Base-by-base conservation (phyloP, 108 stramenopile genomes). In the Cyclostephanos invisitatus region DNA sequence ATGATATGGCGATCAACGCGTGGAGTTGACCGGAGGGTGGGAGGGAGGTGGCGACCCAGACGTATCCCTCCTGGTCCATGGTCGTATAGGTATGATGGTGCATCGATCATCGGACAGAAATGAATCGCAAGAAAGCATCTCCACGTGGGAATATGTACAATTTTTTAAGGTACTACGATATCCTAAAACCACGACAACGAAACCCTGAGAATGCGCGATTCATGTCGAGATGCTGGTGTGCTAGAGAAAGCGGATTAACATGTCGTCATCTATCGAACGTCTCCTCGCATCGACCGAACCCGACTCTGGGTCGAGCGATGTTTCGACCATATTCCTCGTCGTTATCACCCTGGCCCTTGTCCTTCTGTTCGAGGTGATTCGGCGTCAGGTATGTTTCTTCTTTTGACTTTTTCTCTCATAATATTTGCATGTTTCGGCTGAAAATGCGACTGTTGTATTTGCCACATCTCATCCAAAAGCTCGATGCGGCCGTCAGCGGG, bases 301-400 rank as follows among this genome's bases (percentile, higher is more conserved):
- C 64, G 20, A 38, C 18, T 25, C 74, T 8, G 47, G n/a, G 18
- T 64, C 78, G 20, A 38, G 88, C 9, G 87, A 88, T 69, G 91
- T 88, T 69, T 64, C 84, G 14, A 76, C 88, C 29, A 42, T 93
- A 22, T 51, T 60, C 42, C 84, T 91, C 49, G 80, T 70, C 38
- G 78, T 93, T 22, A 63, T 85, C 47, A 92, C 94, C 14, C 58
- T 95, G 32, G 84, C 67, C 5, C 64, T 95, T 24, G 74, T 95
- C 37, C 75, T 95, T 25, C 73, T 86, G 10, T 84, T 92, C 10
- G 91, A 92, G 68, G 65, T 89, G 1, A 17, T 86, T 14, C 83
- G 89, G 17, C 91, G 92, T 73, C 56, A 47, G 38, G 38, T 94
- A 18, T 2, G 44, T 46, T 14, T 46, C 2, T 14, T 46, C 15